Percentiles rank a stretch among this genome's conserved stretches.
Evolutionary conservation across 2,329 filamentous ascomycete species (phyloP).

Genomic region (Leptographium flavum): DNA sequence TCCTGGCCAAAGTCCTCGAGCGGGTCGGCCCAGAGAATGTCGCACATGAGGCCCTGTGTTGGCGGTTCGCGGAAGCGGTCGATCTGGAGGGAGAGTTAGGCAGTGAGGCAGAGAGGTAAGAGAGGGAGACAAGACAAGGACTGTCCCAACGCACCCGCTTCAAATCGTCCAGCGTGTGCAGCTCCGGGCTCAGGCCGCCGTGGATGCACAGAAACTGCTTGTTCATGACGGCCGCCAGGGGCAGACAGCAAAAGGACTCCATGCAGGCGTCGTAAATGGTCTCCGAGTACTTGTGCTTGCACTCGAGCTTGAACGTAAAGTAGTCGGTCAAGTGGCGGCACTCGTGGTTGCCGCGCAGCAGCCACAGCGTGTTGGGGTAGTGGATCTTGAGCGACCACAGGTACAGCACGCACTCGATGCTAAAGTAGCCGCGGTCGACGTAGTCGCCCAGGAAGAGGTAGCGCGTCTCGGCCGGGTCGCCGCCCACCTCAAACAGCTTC

Average conservation of each 20-base stretch:
- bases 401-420: conserved; percentile 97
- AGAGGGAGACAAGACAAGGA: not conserved
- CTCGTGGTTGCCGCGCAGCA: conserved; percentile 95
- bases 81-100: conserved; percentile 48
- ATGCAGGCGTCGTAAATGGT: conserved; percentile 93
- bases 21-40: conserved; percentile 97
- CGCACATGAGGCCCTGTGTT: conserved; percentile 96
- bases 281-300: conserved; percentile 99
- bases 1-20: conserved; percentile 98
- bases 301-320: conserved; percentile 99
- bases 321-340: conserved; percentile 98
- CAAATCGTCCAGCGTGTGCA: conserved; percentile 90
- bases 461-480: conserved; percentile 87
- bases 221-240: conserved; percentile 96
- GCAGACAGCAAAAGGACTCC: conserved; percentile 91
- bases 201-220: conserved; percentile 99
- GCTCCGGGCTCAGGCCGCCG: conserved; percentile 85
- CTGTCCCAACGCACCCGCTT: conserved; percentile 52
- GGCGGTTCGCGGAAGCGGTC: conserved; percentile 96
- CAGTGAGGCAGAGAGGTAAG: not conserved
- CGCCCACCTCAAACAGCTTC: conserved; percentile 98
- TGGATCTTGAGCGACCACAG: conserved; percentile 98
- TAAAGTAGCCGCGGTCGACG: conserved; percentile 96
- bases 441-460: conserved; percentile 98
- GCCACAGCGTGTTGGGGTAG: conserved; percentile 94